Evolutionary conservation across 305 asterid genomes (phyloP), one percentile per base, ranked within the genome.

Genomic region (Fraxinus greggii): DNA sequence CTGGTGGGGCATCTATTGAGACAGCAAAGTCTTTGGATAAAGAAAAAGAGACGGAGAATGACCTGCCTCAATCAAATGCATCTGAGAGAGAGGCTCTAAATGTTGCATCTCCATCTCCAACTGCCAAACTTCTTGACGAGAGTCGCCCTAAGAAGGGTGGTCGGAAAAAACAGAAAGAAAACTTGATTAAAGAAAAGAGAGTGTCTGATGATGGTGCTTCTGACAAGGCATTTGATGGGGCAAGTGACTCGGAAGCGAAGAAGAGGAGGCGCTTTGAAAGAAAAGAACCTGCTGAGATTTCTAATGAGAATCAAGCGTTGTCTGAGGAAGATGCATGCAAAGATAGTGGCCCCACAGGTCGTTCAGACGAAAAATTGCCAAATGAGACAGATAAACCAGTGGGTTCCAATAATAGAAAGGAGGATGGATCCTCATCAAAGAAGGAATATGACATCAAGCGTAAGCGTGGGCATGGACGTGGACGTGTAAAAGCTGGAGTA

Each of bases 181-280:
- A 84, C 78, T 65, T 76, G 73, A 81, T 40, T 77, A 78, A 63
- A 80, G 93, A 91, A 84, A 92, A 83, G 72, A 19, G 81, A 70
- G 88, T 59, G 72, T 84, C 89, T 81, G 77, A 24, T 67, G 89
- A 82, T 69, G 59, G 81, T 75, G 77, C 84, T 33, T 78, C 92
- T 67, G 82, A 88, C 83, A 90, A 91, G 84, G 92, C 83, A 78
- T 79, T 88, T 85, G 92, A 89, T 84, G 89, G 87, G 80, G 88
- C 88, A 78, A 80, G 83, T 32, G 87, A 88, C 42, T 84, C 92
- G 54, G 91, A 86, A 85, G 87, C 86, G 61, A 91, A 87, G 87
- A 87, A 86, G 84, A 87, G 78, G 80, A 83, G 76, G 63, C 85
- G 83, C 77, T 75, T 88, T 15, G 86, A 82, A 82, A 89, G 85